Percentiles rank a stretch among this genome's conserved stretches.
These are phyloP conservation scores for Arctium minus DNA, from an alignment of 129 eudicot genomes.

Conservation along the genomic window DNA sequence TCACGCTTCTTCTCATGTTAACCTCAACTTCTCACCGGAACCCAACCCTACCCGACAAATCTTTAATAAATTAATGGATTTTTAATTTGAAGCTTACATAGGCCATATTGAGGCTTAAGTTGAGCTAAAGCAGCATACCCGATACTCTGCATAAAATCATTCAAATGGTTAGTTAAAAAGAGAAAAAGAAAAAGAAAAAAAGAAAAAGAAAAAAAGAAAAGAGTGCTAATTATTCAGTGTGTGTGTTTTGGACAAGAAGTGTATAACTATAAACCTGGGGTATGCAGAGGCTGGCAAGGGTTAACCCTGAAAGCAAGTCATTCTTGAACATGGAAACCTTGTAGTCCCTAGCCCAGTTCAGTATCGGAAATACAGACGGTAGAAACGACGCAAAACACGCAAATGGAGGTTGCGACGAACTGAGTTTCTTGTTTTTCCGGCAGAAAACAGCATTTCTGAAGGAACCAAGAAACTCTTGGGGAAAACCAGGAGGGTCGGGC, in stretches of 20 bases:
- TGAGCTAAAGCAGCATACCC: conserved; percentile 85
- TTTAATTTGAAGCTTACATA: conserved; percentile 51
- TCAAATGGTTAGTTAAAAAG: not conserved
- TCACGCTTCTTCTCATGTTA: too few relatives aligned
- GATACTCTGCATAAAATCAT: conserved; percentile 48
- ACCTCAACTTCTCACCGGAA: too few relatives aligned
- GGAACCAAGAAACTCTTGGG: conserved; percentile 41
- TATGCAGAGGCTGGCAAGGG: conserved; percentile 68
- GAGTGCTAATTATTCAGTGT: not conserved
- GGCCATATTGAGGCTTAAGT: conserved; percentile 76
- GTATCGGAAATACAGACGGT: conserved; percentile 48
- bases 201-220: not conserved
- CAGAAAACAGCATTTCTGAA: conserved; percentile 34
- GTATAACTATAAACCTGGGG: conserved; percentile 45
- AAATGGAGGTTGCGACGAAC: conserved; percentile 25
- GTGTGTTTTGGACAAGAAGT: not conserved
- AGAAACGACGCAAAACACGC: conserved; percentile 19
- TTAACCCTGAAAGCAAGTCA: conserved; percentile 57
- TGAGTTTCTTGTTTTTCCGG: conserved; percentile 21
- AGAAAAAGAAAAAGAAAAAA: not conserved
- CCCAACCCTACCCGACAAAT: too few relatives aligned
- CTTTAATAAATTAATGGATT: not conserved
- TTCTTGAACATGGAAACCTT: conserved; percentile 50
- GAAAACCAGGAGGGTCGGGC: conserved; percentile 58
- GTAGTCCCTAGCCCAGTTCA: conserved; percentile 50